Conservation (phyloP, 73 alveolate genomes). For the Uronychia binucleata region DNA sequence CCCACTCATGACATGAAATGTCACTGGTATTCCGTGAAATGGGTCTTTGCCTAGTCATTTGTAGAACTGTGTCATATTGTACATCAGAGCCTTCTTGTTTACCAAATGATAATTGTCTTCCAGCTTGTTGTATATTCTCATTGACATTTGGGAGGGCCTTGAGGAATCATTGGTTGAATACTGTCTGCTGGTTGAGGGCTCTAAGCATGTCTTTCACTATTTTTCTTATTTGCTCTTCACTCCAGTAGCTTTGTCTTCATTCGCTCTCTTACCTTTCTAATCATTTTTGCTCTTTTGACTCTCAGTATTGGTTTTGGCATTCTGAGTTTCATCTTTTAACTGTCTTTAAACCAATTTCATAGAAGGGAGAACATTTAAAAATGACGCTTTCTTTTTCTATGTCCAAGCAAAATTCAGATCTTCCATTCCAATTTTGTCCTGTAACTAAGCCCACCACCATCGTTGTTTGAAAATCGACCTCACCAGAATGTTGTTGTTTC, state of each 20-base stretch:
- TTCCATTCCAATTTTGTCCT: slow-evolving; percentile 24
- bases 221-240: neutral
- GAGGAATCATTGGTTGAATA: slow-evolving; percentile 6
- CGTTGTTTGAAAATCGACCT: slow-evolving; percentile 11
- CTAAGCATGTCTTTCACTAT: neutral
- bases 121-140: slow-evolving; percentile 23
- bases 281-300: neutral
- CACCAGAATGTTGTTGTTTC: slow-evolving; percentile 19
- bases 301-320: too few species aligned
- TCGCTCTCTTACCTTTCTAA: neutral
- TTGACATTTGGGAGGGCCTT: neutral
- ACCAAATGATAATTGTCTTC: slow-evolving; percentile 39
- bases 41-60: slow-evolving; percentile 18
- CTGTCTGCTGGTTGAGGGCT: neutral
- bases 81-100: slow-evolving; percentile 39
- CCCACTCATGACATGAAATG: slow-evolving; percentile 46
- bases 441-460: slow-evolving; percentile 41
- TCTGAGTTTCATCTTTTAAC: too few species aligned
- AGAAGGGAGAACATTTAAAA: neutral
- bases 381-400: neutral
- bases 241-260: neutral
- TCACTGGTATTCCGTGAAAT: slow-evolving; percentile 21
- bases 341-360: neutral
- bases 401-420: slow-evolving; percentile 22
- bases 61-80: slow-evolving; percentile 34